A percentile compares a stretch with the other conserved stretches of the same genome.
Conservation (phyloP, 176 grass and related monocot species). For the Zoysia japonica region DNA sequence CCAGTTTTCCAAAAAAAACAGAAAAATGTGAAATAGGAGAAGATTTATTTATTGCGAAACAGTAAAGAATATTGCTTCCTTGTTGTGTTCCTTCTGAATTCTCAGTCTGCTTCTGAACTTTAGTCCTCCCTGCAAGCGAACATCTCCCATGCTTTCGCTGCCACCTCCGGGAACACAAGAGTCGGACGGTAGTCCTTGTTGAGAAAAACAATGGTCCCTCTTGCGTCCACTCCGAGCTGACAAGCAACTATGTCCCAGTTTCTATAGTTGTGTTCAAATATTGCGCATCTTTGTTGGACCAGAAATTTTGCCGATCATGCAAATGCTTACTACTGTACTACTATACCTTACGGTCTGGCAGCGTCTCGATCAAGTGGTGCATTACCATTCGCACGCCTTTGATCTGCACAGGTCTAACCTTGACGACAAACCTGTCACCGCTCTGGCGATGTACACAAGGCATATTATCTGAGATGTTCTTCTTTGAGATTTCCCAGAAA, state of each 20-base stretch:
- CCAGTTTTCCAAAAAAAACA: too few relatives aligned
- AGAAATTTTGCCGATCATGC: too few relatives aligned
- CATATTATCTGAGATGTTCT: neutral
- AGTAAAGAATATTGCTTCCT: too few relatives aligned
- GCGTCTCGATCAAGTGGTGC: slow-evolving; percentile 63
- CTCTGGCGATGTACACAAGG: slow-evolving; percentile 38
- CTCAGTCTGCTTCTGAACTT: neutral
- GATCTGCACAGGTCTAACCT: slow-evolving; percentile 57
- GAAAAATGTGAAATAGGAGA: neutral
- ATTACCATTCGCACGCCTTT: slow-evolving; percentile 63
- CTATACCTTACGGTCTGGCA: slow-evolving; percentile 56
- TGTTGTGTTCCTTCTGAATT: too few relatives aligned
- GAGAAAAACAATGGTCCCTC: slow-evolving; percentile 16
- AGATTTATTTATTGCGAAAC: too few relatives aligned
- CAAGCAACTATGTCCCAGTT: neutral
- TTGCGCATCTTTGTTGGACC: too few relatives aligned
- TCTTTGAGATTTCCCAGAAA: too few relatives aligned
- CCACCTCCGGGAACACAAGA: slow-evolving; percentile 24
- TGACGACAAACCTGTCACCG: slow-evolving; percentile 76
- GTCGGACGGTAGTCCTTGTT: slow-evolving; percentile 28
- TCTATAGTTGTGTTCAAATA: neutral
- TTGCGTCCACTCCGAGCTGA: slow-evolving; percentile 8
- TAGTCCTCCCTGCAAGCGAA: neutral
- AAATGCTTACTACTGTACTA: neutral
- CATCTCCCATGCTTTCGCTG: neutral